phyloP scores from a whole-genome alignment of 2,329 filamentous ascomycete species.

The Alternaria hordeiaustralica region DNA sequence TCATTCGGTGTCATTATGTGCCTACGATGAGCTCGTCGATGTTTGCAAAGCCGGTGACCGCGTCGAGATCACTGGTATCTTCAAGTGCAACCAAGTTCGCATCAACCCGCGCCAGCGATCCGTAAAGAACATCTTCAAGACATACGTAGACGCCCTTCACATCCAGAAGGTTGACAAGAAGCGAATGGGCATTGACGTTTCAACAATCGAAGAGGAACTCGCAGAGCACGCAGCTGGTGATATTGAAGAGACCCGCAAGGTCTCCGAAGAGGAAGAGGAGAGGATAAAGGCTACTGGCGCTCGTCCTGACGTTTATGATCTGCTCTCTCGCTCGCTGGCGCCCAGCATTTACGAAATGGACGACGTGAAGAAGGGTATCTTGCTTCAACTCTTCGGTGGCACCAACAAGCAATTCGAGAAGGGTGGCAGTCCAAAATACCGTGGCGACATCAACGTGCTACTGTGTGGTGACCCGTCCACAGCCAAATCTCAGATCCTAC shows the following conservation, averaged over 20 bases:
- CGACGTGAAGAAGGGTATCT: constrained; percentile 97
- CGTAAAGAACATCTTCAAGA: constrained; percentile 96
- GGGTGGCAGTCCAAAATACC: constrained; percentile 91
- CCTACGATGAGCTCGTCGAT: constrained; percentile 96
- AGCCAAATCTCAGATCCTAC: constrained; percentile 90
- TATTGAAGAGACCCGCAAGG: constrained; percentile 82
- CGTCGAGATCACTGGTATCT: constrained; percentile 94
- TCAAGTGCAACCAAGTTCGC: constrained; percentile 90
- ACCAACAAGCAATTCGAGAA: constrained; percentile 99
- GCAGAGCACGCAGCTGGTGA: constrained; percentile 74
- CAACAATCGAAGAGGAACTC: constrained; percentile 84
- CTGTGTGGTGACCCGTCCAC: constrained; percentile 98
- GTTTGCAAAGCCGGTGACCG: constrained; percentile 98
- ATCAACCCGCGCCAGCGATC: constrained; percentile 92
- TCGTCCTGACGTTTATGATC: constrained; percentile 88
- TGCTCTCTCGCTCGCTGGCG: constrained; percentile 87
- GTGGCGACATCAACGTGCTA: constrained; percentile 96
- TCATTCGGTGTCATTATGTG: constrained; percentile 93
- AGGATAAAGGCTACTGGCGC: constrained; percentile 83
- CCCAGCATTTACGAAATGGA: constrained; percentile 98
- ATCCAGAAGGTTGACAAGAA: constrained; percentile 97
- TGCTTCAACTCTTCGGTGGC: constrained; percentile 94
- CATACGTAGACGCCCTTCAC: constrained; percentile 93
- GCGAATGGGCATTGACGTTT: constrained; percentile 87
- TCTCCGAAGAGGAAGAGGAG: constrained; percentile 84